These are phyloP conservation scores for Dictyostelium capitatum DNA, from an alignment of 78 protist genomes.

Conservation along the genomic window DNA sequence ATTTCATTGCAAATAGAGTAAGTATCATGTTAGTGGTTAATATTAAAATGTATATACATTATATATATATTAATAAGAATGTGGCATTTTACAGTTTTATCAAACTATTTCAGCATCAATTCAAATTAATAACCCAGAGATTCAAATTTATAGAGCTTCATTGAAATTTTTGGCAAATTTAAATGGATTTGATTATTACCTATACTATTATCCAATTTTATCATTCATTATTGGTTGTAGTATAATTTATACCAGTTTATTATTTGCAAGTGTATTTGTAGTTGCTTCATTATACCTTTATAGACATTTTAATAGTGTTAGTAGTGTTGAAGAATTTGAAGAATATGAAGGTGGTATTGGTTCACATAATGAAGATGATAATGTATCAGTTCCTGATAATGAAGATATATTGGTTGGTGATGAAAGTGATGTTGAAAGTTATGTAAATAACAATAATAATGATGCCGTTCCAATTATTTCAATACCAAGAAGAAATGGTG, in stretches of 20 bases:
- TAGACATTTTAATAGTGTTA: slow-evolving; percentile 28
- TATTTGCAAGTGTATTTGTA: not conserved
- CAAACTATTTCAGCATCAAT: slow-evolving; percentile 59
- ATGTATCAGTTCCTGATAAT: not conserved
- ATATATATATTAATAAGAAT: too few relatives aligned
- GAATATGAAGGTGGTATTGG: slow-evolving; percentile 15
- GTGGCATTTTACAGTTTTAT: slow-evolving; percentile 60
- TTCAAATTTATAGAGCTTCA: slow-evolving; percentile 65
- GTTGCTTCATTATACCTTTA: slow-evolving; percentile 31
- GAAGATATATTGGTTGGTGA: slow-evolving; percentile 35
- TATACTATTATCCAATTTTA: slow-evolving; percentile 43
- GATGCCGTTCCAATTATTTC: not conserved
- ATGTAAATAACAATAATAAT: too few relatives aligned
- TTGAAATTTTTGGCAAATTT: slow-evolving; percentile 45
- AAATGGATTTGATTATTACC: slow-evolving; percentile 52
- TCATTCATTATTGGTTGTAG: slow-evolving; percentile 46
- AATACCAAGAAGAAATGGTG: not conserved
- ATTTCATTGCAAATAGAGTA: slow-evolving; percentile 59
- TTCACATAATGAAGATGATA: not conserved
- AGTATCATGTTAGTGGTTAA: not conserved
- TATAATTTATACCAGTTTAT: slow-evolving; percentile 7
- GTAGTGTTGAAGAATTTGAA: not conserved
- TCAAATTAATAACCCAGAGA: slow-evolving; percentile 40
- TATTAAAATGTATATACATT: not conserved
- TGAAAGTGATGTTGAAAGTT: not conserved